Evolutionary conservation across 805 yeast species (phyloP), one percentile per base, ranked within the genome.

Genomic region (Kodamaea kakaduensis): DNA sequence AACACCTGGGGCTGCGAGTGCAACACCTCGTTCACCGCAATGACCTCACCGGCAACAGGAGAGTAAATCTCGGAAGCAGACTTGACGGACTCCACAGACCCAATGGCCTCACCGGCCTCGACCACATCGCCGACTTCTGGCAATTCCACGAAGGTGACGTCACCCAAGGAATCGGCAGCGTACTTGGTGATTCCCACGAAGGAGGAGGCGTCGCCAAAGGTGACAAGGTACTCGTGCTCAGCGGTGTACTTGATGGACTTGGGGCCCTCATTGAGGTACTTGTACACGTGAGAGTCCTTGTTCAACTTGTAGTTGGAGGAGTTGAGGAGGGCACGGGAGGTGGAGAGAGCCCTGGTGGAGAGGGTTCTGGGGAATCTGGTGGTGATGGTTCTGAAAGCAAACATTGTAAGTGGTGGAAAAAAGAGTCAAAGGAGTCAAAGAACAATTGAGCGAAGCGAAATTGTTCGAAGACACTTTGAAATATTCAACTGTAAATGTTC

Each of bases 161-260:
- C 98, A 29, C 98, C 98, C 42, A 93, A 75, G 6, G 97, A 95
- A 53, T 88, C 96, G 15, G 96, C 82, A 13, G 98, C 98, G 57
- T 93, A 89, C 51, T 76, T 78, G 39, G 98, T 88, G 61, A 93
- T 87, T 19, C 98, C 98, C 15, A 90, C 70, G 51, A 81, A 88
- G 2, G 90, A 83, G 27, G 80, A 70, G 42, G 85, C 85, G 61
- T 89, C 96, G 17, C 76, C 75, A 58, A 84, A 94, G 37, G 78
- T 71, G 3, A 95, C 89, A 38, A 93, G 63, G 96, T 97, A 90
- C 67, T 90, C 98, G 68, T 90, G 98, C 55, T 93, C 96, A 35
- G 70, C 63, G 8, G 97, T 86, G 73, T 76, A 89, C 62, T 75
- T 78, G 42, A 80, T 71, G 10, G 60, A 54, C 40, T 59, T 52